Percentiles rank a stretch among this genome's conserved stretches.
phyloP scores from a whole-genome alignment of 2,329 filamentous ascomycete genomes.

The Cercospora brassicicola region DNA sequence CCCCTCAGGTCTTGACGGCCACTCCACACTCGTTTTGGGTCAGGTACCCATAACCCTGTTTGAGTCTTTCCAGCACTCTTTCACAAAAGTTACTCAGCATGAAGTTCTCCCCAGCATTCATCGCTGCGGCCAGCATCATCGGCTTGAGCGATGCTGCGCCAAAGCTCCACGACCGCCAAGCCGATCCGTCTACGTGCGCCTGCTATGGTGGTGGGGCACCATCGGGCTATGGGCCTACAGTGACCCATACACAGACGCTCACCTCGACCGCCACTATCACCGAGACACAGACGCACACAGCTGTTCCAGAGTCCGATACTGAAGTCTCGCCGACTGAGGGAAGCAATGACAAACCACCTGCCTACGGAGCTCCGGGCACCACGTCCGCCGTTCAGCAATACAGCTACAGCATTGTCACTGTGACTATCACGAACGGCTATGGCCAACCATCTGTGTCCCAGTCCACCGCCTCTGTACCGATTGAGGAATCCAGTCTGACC shows the following conservation, averaged over 20 bases:
- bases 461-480: slow-evolving; percentile 18
- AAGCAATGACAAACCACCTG: slow-evolving; percentile 14
- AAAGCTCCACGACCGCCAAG: slow-evolving; percentile 49
- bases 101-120: slow-evolving; percentile 42
- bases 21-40: slow-evolving; percentile 24
- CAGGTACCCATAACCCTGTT: slow-evolving; percentile 14
- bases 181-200: slow-evolving; percentile 40
- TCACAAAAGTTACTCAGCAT: slow-evolving; percentile 28
- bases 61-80: slow-evolving; percentile 14
- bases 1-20: slow-evolving; percentile 30
- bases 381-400: slow-evolving; percentile 16
- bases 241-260: slow-evolving; percentile 26
- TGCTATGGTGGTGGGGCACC: slow-evolving; percentile 12
- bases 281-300: slow-evolving; percentile 13
- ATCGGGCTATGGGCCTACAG: slow-evolving; percentile 14
- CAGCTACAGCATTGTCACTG: slow-evolving; percentile 19
- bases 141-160: slow-evolving; percentile 49
- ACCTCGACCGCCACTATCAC: slow-evolving; percentile 23
- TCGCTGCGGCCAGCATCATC: slow-evolving; percentile 48
- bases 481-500: slow-evolving; percentile 10
- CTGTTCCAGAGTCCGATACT: slow-evolving; percentile 16
- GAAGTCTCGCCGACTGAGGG: slow-evolving; percentile 21
- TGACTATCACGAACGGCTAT: slow-evolving; percentile 17
- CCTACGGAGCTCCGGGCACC: slow-evolving; percentile 12
- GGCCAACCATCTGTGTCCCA: slow-evolving; percentile 17